These are phyloP conservation scores for Physcomitrium patens DNA, from an alignment of 225 moss, liverwort and hornwort genomes.

Conservation along the genomic window DNA sequence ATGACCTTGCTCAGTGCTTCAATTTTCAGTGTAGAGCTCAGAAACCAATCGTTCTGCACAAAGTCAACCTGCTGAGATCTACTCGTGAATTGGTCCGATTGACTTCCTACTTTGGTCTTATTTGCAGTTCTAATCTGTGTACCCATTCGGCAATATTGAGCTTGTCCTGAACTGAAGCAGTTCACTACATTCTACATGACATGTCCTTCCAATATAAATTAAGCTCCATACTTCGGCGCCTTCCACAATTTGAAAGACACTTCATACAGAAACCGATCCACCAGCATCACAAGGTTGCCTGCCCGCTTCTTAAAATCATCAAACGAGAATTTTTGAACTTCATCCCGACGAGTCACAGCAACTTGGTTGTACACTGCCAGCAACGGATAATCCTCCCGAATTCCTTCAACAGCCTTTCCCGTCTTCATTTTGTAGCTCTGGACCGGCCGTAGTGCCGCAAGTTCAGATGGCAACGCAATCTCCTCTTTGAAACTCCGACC, in stretches of 20 bases:
- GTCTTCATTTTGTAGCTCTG: conserved; percentile 86
- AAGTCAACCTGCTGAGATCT: no score
- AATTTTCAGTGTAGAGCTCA: no score
- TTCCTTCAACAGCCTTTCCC: conserved; percentile 65
- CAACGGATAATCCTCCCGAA: conserved; percentile 84
- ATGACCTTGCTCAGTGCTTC: no score
- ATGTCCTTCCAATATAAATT: conserved; percentile 20
- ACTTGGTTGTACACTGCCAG: conserved; percentile 76
- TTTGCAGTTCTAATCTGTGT: no score
- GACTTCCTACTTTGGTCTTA: no score
- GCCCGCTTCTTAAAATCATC: conserved; percentile 71
- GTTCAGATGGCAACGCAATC: conserved; percentile 43
- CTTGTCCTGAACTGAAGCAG: no score
- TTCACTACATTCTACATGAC: no score
- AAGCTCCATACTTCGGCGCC: conserved; percentile 96
- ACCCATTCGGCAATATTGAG: no score
- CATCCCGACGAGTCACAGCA: conserved; percentile 90
- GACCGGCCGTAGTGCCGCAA: conserved; percentile 67
- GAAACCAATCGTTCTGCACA: no score
- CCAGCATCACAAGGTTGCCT: conserved; percentile 82
- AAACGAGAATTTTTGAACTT: conserved; percentile 63
- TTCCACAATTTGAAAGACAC: conserved; percentile 98
- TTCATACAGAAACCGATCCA: conserved; percentile 83
- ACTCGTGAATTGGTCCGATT: no score
- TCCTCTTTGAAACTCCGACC: conserved; percentile 44